Conservation (phyloP, 1,284 basidiomycete species). For the Leccinum griseonigrum region DNA sequence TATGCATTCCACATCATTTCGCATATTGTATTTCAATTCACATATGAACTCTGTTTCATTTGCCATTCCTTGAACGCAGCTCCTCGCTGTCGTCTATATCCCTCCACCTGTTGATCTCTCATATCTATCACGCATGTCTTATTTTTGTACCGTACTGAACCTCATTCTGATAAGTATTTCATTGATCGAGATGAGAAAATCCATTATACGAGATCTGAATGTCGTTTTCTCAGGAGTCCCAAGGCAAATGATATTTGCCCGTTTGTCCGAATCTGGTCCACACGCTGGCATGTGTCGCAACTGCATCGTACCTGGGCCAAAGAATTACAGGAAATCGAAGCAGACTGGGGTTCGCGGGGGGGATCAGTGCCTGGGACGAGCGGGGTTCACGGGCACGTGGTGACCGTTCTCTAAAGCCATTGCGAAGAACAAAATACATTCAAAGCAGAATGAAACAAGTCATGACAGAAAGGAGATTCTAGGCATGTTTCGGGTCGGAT, state of each 20-base stretch:
- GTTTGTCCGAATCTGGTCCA: background rate
- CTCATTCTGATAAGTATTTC: background rate
- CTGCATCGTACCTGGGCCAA: background rate
- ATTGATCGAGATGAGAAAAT: background rate
- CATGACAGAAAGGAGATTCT: background rate
- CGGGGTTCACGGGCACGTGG: background rate
- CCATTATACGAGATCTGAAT: background rate
- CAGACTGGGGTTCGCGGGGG: background rate
- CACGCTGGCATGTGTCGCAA: background rate
- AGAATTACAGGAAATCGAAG: background rate
- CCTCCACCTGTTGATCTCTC: background rate
- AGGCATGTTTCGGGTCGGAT: too few relatives aligned
- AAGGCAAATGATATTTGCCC: background rate
- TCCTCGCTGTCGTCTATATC: constrained; percentile 1
- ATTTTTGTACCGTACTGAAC: background rate
- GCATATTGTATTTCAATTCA: background rate
- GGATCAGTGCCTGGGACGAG: background rate
- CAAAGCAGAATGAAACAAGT: background rate
- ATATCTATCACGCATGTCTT: background rate
- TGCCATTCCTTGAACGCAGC: background rate
- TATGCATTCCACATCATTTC: background rate
- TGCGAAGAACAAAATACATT: background rate
- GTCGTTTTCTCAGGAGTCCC: background rate
- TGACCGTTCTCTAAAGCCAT: background rate
- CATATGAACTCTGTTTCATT: background rate